Percentiles rank a stretch among this genome's conserved stretches.
phyloP scores from a whole-genome alignment of 805 yeast species.

The Myxozyma neglecta region DNA sequence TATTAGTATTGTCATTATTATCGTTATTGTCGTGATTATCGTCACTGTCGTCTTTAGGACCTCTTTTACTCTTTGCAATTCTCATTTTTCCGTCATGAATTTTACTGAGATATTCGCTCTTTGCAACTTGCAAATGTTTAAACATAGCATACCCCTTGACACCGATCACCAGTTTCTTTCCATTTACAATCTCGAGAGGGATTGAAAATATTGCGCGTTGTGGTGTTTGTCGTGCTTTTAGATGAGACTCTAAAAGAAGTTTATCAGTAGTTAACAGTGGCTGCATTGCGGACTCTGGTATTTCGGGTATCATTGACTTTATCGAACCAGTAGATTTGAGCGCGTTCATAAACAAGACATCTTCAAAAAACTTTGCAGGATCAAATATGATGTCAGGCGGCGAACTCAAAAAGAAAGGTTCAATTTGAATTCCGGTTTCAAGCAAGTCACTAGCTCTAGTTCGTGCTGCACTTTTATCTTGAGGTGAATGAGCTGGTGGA shows the following conservation, averaged over 20 bases:
- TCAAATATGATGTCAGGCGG: constrained; percentile 45
- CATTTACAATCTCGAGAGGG: constrained; percentile 48
- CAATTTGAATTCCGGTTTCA: constrained; percentile 52
- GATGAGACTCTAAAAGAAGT: constrained; percentile 41
- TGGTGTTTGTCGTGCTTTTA: constrained; percentile 60
- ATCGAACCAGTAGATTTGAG: not conserved
- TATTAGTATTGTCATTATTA: not conserved
- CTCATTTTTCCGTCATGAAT: constrained; percentile 6
- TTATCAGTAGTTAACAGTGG: constrained; percentile 27
- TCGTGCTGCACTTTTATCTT: constrained; percentile 50
- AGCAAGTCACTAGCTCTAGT: constrained; percentile 61
- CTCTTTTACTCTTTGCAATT: constrained; percentile 3
- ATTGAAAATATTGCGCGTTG: constrained; percentile 58
- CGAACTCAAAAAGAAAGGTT: constrained; percentile 61
- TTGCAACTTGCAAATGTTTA: constrained; percentile 52
- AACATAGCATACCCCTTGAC: constrained; percentile 71
- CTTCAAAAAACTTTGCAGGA: constrained; percentile 52
- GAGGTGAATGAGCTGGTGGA: constrained; percentile 53
- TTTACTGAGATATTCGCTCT: constrained; percentile 52
- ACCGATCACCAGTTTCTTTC: constrained; percentile 58
- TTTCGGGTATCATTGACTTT: not conserved
- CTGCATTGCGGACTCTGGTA: constrained; percentile 19
- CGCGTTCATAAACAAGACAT: constrained; percentile 34
- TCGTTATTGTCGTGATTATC: not conserved
- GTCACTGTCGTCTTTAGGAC: not conserved